These are phyloP conservation scores for Mucor sp. DNA, from an alignment of 371 early-diverging fungal genomes.

Conservation along the genomic window DNA sequence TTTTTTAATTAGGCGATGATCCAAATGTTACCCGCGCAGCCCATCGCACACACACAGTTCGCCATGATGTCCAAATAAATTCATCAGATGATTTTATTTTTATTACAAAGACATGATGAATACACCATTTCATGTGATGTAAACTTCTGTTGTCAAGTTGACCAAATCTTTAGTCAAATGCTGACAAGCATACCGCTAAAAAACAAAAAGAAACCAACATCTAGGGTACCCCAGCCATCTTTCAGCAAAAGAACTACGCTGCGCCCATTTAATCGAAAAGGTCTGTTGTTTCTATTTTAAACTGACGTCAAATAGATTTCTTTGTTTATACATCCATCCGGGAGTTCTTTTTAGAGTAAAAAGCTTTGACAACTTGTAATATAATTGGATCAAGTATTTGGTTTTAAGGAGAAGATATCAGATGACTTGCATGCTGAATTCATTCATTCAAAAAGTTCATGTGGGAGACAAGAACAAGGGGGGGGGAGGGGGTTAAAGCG, in stretches of 20 bases:
- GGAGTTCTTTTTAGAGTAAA: neutral
- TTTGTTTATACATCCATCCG: neutral
- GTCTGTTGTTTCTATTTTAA: neutral
- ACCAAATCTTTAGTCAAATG: neutral
- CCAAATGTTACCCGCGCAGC: neutral
- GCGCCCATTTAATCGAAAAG: neutral
- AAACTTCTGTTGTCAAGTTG: neutral
- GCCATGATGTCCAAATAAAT: neutral
- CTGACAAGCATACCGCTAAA: neutral
- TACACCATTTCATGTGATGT: neutral
- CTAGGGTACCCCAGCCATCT: conserved; percentile 1
- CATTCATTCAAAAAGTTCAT: neutral
- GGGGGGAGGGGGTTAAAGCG: neutral
- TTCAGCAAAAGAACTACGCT: neutral
- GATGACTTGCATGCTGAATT: conserved; percentile 3
- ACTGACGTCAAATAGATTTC: conserved; percentile 1
- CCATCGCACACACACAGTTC: neutral
- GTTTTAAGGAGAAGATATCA: neutral
- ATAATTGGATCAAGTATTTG: neutral
- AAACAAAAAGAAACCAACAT: neutral
- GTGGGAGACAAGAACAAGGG: neutral
- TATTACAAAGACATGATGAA: neutral
- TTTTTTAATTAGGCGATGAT: neutral
- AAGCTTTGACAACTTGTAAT: neutral
- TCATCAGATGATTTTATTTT: neutral